These are phyloP conservation scores for Fusarium sp. DNA, from an alignment of 2,329 filamentous ascomycete genomes.

Conservation along the genomic window DNA sequence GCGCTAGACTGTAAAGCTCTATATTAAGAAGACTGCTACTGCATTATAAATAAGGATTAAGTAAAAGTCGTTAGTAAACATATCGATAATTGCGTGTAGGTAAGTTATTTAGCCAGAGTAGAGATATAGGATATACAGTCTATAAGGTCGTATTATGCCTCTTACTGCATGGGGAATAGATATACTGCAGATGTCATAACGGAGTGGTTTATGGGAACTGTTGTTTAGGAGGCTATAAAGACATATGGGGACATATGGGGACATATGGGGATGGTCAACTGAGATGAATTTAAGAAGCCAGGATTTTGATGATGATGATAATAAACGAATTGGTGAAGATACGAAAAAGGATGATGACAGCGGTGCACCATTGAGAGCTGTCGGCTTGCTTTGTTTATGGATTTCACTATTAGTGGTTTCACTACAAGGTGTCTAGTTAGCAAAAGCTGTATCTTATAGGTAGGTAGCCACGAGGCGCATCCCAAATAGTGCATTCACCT, in stretches of 20 bases:
- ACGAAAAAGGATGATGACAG: no score
- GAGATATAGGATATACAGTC: background rate
- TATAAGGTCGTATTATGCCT: conserved; percentile 9
- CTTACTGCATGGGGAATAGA: conserved; percentile 6
- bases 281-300: background rate
- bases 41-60: background rate
- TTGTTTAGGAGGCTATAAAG: background rate
- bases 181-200: background rate
- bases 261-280: conserved; percentile 7
- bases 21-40: conserved; percentile 4
- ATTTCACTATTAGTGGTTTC: no score
- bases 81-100: conserved; percentile 3
- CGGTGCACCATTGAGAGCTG: no score
- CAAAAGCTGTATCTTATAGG: no score
- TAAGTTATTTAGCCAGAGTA: background rate
- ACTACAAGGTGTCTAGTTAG: no score
- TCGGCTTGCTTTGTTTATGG: no score
- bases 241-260: background rate
- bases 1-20: background rate
- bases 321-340: no score
- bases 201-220: conserved; percentile 10
- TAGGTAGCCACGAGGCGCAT: no score
- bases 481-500: no score
- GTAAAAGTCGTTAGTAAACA: background rate
- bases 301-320: background rate